A percentile compares a stretch with the other conserved stretches of the same genome.
Conservation (phyloP, 768 basidiomycete genomes). For the Artomyces pyxidatus region DNA sequence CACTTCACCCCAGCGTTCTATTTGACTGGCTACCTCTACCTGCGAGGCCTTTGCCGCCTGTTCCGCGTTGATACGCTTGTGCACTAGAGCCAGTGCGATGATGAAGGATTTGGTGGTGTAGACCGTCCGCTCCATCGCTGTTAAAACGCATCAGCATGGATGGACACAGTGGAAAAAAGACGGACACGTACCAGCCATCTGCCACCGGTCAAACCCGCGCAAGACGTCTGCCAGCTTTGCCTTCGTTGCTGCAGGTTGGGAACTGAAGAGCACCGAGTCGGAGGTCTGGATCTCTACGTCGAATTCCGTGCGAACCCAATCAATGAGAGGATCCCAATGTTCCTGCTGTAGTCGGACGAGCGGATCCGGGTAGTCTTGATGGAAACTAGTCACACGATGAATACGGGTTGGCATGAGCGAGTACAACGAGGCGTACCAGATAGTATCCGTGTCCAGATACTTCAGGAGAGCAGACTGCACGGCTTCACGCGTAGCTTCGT, state of each 20-base stretch:
- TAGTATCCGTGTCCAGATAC: conserved; percentile 92
- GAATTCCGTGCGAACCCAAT: conserved; percentile 67
- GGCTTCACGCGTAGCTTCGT: conserved; percentile 46
- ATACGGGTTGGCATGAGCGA: neutral
- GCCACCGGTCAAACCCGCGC: conserved; percentile 65
- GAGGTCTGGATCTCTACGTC: conserved; percentile 60
- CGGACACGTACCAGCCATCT: conserved; percentile 69
- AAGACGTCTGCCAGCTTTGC: conserved; percentile 50
- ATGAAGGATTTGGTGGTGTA: conserved; percentile 88
- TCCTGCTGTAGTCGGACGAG: conserved; percentile 70
- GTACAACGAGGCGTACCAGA: conserved; percentile 48
- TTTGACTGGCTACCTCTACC: conserved; percentile 94
- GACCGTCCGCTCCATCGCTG: conserved; percentile 88
- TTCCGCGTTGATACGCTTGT: conserved; percentile 68
- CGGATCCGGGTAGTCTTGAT: conserved; percentile 65
- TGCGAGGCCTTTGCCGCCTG: conserved; percentile 78
- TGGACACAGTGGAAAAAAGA: neutral
- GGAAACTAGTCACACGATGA: conserved; percentile 49
- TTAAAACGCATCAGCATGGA: too few species aligned
- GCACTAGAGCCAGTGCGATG: conserved; percentile 78
- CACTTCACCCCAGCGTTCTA: conserved; percentile 98
- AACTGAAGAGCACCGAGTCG: conserved; percentile 59
- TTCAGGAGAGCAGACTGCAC: conserved; percentile 64
- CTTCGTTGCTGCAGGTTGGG: conserved; percentile 66
- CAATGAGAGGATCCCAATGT: conserved; percentile 85